Percentiles rank a stretch among this genome's conserved stretches.
phyloP scores from a whole-genome alignment of 805 yeast genomes.

The Metschnikowia shivogae region DNA sequence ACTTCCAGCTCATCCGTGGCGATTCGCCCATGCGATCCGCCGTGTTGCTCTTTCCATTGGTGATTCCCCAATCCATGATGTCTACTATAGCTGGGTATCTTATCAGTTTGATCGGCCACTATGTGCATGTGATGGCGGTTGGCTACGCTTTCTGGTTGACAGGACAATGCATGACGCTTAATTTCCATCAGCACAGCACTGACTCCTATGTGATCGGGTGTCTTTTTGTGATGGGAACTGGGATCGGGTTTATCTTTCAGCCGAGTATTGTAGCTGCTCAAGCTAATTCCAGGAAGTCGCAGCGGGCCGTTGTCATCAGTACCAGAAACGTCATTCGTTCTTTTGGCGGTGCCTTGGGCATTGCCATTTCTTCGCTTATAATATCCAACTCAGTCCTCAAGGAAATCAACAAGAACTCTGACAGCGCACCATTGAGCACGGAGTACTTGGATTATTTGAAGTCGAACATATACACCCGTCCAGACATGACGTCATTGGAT shows the following conservation, averaged over 20 bases:
- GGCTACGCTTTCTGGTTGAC: constrained; percentile 44
- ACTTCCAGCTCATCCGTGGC: constrained; percentile 45
- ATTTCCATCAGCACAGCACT: constrained; percentile 26
- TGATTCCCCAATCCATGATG: constrained; percentile 34
- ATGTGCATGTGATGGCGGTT: constrained; percentile 33
- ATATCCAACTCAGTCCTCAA: constrained; percentile 32
- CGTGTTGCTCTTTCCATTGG: constrained; percentile 38
- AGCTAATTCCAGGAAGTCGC: constrained; percentile 47
- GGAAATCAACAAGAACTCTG: constrained; percentile 15
- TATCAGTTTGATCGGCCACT: constrained; percentile 42
- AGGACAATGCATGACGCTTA: constrained; percentile 37
- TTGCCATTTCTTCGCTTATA: constrained; percentile 43
- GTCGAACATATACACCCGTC: constrained; percentile 26
- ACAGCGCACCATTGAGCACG: constrained; percentile 1
- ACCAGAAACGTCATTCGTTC: constrained; percentile 54
- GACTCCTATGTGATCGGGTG: constrained; percentile 36
- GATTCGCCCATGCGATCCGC: constrained; percentile 38
- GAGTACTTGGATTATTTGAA: constrained; percentile 22
- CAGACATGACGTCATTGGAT: constrained; percentile 22
- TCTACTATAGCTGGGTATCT: constrained; percentile 45
- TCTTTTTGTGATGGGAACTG: constrained; percentile 34
- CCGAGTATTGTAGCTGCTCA: constrained; percentile 55
- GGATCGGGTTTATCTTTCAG: constrained; percentile 50
- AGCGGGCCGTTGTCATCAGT: constrained; percentile 56
- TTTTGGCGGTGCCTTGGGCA: constrained; percentile 60